phyloP scores from a whole-genome alignment of 106 monocot genomes.

The Posidonia australis region DNA sequence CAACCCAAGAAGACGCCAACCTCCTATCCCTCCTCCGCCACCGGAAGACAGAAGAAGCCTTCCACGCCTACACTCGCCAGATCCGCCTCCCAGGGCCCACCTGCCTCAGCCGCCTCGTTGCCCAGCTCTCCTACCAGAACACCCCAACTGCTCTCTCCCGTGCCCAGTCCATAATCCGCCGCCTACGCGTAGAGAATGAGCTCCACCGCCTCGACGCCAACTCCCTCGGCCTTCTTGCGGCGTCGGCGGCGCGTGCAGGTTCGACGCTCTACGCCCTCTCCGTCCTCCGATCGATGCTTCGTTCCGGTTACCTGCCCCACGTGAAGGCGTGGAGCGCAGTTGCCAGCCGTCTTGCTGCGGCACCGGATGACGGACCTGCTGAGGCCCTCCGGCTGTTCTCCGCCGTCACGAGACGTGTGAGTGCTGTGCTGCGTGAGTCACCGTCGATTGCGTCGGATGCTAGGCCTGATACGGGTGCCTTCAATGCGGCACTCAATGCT shows the following conservation, averaged over 20 bases:
- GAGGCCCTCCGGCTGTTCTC: conserved; percentile 59
- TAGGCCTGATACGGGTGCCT: conserved; percentile 67
- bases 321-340: conserved; percentile 82
- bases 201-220: conserved; percentile 74
- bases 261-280: conserved; percentile 17
- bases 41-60: conserved; percentile 59
- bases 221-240: conserved; percentile 71
- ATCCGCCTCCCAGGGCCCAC: conserved; percentile 43
- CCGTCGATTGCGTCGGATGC: conserved; percentile 21
- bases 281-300: conserved; percentile 20
- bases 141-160: conserved; percentile 51
- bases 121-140: conserved; percentile 67
- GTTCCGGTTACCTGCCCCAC: conserved; percentile 42
- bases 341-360: conserved; percentile 41
- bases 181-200: conserved; percentile 39
- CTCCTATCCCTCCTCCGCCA: conserved; percentile 66
- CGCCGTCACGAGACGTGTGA: conserved; percentile 35
- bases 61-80: conserved; percentile 25
- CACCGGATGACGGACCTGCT: conserved; percentile 33
- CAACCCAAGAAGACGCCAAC: conserved; percentile 19
- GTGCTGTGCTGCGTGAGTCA: conserved; percentile 1
- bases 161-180: conserved; percentile 55
- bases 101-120: conserved; percentile 69
- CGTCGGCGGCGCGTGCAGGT: conserved; percentile 27
- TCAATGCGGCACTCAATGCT: conserved; percentile 80